Conservation (phyloP, 768 basidiomycete species). For the Filobasidium floriforme region DNA sequence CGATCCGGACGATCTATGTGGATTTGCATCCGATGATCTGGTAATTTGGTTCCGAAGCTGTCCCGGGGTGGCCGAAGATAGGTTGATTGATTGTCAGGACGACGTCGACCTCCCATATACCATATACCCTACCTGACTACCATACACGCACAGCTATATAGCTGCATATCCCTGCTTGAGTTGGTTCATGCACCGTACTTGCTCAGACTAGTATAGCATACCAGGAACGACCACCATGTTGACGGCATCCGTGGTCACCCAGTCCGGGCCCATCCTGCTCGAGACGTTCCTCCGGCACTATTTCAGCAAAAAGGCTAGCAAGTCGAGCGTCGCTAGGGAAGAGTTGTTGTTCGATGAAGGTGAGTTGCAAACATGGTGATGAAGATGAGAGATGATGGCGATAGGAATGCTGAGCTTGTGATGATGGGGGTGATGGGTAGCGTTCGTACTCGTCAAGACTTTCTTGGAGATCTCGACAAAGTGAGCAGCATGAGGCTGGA, state of each 20-base stretch:
- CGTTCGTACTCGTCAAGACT: constrained; percentile 63
- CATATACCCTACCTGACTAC: too few species aligned
- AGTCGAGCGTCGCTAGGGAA: constrained; percentile 54
- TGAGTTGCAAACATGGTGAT: constrained; percentile 26
- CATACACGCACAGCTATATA: too few species aligned
- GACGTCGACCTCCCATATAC: too few species aligned
- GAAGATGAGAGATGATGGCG: neutral
- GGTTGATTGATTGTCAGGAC: too few species aligned
- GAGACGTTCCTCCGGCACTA: constrained; percentile 75
- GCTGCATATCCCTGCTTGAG: too few species aligned
- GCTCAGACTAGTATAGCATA: neutral
- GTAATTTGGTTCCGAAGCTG: too few species aligned
- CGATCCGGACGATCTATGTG: too few species aligned
- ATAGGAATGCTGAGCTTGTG: neutral
- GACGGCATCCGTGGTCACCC: constrained; percentile 18
- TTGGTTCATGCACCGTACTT: too few species aligned
- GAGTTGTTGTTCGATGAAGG: constrained; percentile 73
- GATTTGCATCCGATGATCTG: too few species aligned
- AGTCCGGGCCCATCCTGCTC: constrained; percentile 40
- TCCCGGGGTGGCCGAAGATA: too few species aligned
- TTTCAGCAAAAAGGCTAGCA: constrained; percentile 52
- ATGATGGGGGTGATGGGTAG: constrained; percentile 30
- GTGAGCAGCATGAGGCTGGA: constrained; percentile 25
- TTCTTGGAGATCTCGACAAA: constrained; percentile 64
- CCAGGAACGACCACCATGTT: constrained; percentile 9